Conservation (phyloP, 495 filamentous ascomycete species). For the Xylaria nigripes region DNA sequence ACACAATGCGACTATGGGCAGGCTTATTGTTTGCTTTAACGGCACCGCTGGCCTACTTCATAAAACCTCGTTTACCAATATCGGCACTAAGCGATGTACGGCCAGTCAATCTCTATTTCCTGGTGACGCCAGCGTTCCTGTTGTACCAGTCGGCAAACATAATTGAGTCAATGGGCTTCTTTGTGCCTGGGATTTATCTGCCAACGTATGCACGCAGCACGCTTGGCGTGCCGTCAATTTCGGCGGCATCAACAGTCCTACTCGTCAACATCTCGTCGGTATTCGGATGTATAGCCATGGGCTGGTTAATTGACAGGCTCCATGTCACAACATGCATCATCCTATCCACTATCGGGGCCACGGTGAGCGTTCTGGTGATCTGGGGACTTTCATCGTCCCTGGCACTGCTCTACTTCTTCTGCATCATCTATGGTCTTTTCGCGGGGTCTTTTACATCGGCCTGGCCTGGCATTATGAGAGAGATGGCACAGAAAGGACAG, state of each 20-base stretch:
- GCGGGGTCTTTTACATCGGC: slow-evolving; percentile 53
- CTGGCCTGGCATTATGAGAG: slow-evolving; percentile 50
- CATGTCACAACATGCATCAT: slow-evolving; percentile 52
- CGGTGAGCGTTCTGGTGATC: slow-evolving; percentile 52
- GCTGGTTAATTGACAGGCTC: slow-evolving; percentile 50
- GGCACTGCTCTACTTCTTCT: slow-evolving; percentile 52
- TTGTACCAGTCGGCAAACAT: slow-evolving; percentile 49
- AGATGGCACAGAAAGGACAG: slow-evolving; percentile 30
- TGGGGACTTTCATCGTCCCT: slow-evolving; percentile 54
- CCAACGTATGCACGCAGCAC: slow-evolving; percentile 39
- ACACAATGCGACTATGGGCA: slow-evolving; percentile 47
- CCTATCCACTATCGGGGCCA: slow-evolving; percentile 48
- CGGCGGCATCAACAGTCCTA: slow-evolving; percentile 42
- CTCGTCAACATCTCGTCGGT: slow-evolving; percentile 50
- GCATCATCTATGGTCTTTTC: slow-evolving; percentile 56
- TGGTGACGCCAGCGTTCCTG: slow-evolving; percentile 38
- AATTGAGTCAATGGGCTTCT: slow-evolving; percentile 55
- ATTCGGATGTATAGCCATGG: slow-evolving; percentile 47
- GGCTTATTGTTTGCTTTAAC: slow-evolving; percentile 40
- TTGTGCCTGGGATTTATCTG: slow-evolving; percentile 55
- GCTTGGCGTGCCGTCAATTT: slow-evolving; percentile 27
- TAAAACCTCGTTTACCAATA: slow-evolving; percentile 49
- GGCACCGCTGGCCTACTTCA: slow-evolving; percentile 48
- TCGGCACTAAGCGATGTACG: slow-evolving; percentile 28
- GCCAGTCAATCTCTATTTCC: slow-evolving; percentile 37